Percentiles rank a stretch among this genome's conserved stretches.
Evolutionary conservation across 208 protist species (phyloP).

Genomic region (Trypanosoma mega): DNA sequence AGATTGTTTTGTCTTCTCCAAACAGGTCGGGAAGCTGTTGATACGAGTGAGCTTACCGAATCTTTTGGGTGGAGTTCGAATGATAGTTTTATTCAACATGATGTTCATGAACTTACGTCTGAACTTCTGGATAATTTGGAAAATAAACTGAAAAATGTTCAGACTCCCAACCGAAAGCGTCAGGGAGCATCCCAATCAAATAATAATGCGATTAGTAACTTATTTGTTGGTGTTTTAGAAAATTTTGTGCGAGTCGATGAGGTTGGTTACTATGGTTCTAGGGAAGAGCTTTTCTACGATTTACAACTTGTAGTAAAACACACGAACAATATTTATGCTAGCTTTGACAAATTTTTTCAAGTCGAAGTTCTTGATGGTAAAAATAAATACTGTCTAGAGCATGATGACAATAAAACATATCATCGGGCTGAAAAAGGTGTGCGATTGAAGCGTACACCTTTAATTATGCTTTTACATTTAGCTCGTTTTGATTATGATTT

Average conservation of each 20-base stretch:
- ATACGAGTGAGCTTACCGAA: slow-evolving; percentile 88
- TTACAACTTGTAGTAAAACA: slow-evolving; percentile 90
- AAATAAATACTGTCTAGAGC: slow-evolving; percentile 91
- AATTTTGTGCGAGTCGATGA: slow-evolving; percentile 89
- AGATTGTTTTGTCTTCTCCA: slow-evolving; percentile 89
- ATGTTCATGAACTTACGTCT: slow-evolving; percentile 88
- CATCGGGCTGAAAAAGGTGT: slow-evolving; percentile 89
- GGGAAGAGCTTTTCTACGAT: slow-evolving; percentile 90
- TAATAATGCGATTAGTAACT: slow-evolving; percentile 67
- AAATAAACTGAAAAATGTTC: slow-evolving; percentile 54
- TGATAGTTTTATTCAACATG: slow-evolving; percentile 93
- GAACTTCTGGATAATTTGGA: slow-evolving; percentile 87
- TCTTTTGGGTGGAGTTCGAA: slow-evolving; percentile 91
- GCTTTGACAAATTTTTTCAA: slow-evolving; percentile 86
- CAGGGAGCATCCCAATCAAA: slow-evolving; percentile 13
- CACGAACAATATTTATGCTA: slow-evolving; percentile 82
- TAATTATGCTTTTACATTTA: slow-evolving; percentile 88
- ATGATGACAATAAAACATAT: slow-evolving; percentile 71
- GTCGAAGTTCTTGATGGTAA: slow-evolving; percentile 92
- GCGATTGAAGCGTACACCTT: slow-evolving; percentile 74
- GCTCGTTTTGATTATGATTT: slow-evolving; percentile 92
- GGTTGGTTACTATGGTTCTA: slow-evolving; percentile 69
- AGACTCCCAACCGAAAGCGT: slow-evolving; percentile 8
- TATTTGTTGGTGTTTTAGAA: slow-evolving; percentile 75
- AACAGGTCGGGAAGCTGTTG: slow-evolving; percentile 50